Base-by-base conservation (phyloP, 2,329 filamentous ascomycete species). In the Ceratocystis albifundus region DNA sequence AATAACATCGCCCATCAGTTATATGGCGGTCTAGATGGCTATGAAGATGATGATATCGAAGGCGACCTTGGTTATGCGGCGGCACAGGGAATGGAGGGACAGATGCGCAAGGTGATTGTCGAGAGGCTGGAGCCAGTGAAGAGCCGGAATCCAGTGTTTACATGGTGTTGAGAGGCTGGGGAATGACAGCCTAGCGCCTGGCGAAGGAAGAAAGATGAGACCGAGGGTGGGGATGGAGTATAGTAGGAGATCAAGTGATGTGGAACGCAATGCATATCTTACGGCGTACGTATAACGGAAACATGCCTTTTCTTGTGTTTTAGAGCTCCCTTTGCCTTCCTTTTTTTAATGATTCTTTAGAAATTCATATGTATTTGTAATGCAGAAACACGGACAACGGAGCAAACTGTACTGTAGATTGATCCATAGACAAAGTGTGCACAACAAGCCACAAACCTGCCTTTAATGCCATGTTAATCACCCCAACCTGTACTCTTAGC, bases 51-150 rank as follows among this genome's bases (percentile, higher is more conserved):
- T 71, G 89, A 95, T 71, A 80, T 91, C 6, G 92, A 96, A 72
- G 94, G 94, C 0, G 94, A 99, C 75, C 78, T 99, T 32, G 94
- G 94, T 8, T 99, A 96, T 76, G 90, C 92, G 10, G 93, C 92
- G 0, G 94, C 94, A 0, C 90, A 93, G 74, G 94, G 90, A 30
- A 90, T 96, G 84, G 94, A 97, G 76, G 89, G 89, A 12, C 89
- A 91, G 72, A 86, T 88, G 74, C 84, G 92, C 71, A 96, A 94
- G 76, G 94, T 99, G 61, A 97, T 99, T 79, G 92, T 99, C 61
- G 94, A 99, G 80, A 82, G 94, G 69, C 78, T 99, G 67, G 94
- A 99, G 79, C 89, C 93, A 68, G 94, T 99, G 69, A 97, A 97
- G 81, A 90, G 87, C 73, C 88, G 88, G 74, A 95, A 96, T 74